Evolutionary conservation across 257 asterid genomes (phyloP).

Genomic region (Buddleja alternifolia): DNA sequence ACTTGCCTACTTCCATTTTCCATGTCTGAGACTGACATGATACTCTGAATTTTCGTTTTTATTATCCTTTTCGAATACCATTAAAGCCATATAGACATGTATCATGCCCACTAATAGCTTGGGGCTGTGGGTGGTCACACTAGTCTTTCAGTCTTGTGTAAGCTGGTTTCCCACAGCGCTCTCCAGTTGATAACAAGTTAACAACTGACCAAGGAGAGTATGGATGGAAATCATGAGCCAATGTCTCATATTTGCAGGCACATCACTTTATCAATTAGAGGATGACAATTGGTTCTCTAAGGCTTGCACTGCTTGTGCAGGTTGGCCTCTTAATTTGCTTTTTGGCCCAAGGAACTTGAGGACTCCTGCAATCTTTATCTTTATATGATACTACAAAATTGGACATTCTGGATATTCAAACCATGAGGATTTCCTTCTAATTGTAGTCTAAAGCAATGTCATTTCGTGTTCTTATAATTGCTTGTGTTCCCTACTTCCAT

Average conservation of each 20-base stretch:
- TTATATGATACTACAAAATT: not conserved
- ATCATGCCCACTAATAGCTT: too few relatives aligned
- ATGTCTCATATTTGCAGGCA: not conserved
- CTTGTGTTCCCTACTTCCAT: not conserved
- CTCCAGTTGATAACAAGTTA: not conserved
- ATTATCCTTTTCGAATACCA: not conserved
- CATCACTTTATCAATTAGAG: not conserved
- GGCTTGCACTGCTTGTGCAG: not conserved
- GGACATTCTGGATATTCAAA: not conserved
- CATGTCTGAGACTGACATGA: not conserved
- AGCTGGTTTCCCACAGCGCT: not conserved
- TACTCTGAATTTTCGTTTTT: not conserved
- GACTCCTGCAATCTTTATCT: conserved; percentile 1
- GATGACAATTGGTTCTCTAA: not conserved
- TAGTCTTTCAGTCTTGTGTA: too few relatives aligned
- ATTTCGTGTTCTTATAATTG: too few relatives aligned
- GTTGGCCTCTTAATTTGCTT: not conserved
- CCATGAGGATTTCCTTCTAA: not conserved
- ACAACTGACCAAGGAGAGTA: not conserved
- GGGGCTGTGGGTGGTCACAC: too few relatives aligned
- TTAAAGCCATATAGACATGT: not conserved
- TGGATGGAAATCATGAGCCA: not conserved
- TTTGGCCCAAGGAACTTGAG: not conserved
- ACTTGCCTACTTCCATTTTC: not conserved
- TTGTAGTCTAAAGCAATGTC: not conserved